phyloP scores from a whole-genome alignment of 2,329 filamentous ascomycete genomes.

The Harringtonia aguacate region DNA sequence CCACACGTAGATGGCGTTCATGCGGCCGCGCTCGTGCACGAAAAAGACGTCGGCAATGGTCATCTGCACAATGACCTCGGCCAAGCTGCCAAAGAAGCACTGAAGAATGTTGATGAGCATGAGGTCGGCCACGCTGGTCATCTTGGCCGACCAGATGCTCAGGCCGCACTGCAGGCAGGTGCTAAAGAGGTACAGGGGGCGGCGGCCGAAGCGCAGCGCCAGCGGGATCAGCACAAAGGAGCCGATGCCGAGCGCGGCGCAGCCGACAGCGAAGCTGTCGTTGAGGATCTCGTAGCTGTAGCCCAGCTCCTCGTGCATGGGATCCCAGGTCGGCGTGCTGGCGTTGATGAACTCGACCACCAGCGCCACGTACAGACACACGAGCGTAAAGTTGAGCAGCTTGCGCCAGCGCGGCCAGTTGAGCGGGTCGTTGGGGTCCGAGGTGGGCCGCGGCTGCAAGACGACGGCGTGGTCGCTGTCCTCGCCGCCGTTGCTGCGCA shows the following conservation, averaged over 20 bases:
- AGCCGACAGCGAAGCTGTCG: constrained; percentile 17
- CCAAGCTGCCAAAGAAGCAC: constrained; percentile 43
- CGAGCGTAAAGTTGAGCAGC: constrained; percentile 22
- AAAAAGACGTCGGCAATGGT: constrained; percentile 49
- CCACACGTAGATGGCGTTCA: not conserved
- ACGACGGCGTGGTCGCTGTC: not conserved
- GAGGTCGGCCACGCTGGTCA: not conserved
- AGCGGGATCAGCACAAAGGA: constrained; percentile 22
- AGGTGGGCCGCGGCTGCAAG: constrained; percentile 2
- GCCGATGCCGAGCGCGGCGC: constrained; percentile 21
- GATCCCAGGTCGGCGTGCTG: constrained; percentile 18
- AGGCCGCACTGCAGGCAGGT: constrained; percentile 18
- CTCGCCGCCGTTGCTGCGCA: not conserved
- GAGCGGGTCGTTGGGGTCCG: constrained; percentile 5
- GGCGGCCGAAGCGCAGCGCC: constrained; percentile 20
- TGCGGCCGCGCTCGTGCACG: constrained; percentile 38
- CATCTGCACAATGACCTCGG: constrained; percentile 49
- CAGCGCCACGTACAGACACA: constrained; percentile 22
- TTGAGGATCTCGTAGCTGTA: not conserved
- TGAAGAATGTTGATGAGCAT: constrained; percentile 34
- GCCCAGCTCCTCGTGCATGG: constrained; percentile 14
- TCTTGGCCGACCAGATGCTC: constrained; percentile 18
- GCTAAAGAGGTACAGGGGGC: constrained; percentile 13
- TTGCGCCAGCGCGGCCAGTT: constrained; percentile 23
- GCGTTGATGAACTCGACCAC: constrained; percentile 20